A percentile compares a stretch with the other conserved stretches of the same genome.
These are phyloP conservation scores for Thraustochytrium sp. DNA, from an alignment of 352 stramenopile species.

Conservation along the genomic window DNA sequence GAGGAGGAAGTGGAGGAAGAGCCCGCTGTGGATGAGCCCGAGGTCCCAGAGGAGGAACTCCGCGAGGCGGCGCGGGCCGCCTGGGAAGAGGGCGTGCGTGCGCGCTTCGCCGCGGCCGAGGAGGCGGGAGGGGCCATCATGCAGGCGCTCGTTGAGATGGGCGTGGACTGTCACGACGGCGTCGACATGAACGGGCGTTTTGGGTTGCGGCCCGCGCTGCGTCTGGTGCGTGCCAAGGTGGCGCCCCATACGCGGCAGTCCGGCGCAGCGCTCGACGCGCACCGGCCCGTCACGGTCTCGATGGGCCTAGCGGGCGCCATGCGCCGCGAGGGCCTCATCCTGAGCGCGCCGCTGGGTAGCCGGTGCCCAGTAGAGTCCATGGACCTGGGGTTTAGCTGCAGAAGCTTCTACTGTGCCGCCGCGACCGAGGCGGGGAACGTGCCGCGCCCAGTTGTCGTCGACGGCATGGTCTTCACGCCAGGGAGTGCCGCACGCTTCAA, in stretches of 20 bases:
- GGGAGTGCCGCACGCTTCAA: no score
- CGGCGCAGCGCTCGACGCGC: neutral
- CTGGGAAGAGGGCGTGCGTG: neutral
- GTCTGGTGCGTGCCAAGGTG: neutral
- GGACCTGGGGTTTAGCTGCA: neutral
- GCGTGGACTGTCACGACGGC: neutral
- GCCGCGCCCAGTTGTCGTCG: neutral
- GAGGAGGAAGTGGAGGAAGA: neutral
- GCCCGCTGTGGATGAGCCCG: neutral
- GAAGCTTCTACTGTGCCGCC: neutral
- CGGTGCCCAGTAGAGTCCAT: neutral
- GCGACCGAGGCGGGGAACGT: neutral
- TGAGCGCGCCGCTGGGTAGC: neutral
- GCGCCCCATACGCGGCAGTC: neutral
- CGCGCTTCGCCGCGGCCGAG: neutral
- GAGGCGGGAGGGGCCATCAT: neutral
- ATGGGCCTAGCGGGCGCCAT: neutral
- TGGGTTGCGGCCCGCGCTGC: neutral
- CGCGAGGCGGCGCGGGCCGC: neutral
- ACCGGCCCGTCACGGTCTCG: neutral
- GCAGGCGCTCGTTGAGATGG: neutral
- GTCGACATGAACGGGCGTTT: neutral
- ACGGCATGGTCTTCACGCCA: no score
- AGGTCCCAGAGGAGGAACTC: neutral
- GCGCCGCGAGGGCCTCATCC: neutral